Evolutionary conservation across 306 rosid genomes (phyloP).

Genomic region (Castanea mollissima): DNA sequence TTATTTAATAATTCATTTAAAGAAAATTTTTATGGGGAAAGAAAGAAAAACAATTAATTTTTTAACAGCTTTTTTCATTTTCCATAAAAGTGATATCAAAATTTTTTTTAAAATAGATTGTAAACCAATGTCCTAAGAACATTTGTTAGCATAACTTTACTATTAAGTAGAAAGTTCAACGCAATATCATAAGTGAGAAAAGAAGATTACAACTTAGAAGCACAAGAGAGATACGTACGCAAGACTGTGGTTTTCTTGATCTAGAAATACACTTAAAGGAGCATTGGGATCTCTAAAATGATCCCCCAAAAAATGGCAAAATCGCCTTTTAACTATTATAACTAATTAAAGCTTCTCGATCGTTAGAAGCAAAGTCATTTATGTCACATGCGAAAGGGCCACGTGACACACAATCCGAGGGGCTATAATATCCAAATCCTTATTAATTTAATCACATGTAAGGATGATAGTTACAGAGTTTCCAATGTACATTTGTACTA

Average conservation of each 20-base stretch:
- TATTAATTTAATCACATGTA: slow-evolving; percentile 30
- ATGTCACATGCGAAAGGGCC: slow-evolving; percentile 53
- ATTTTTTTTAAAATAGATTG: too few species aligned
- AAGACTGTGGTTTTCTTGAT: slow-evolving; percentile 32
- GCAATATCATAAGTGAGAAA: background rate
- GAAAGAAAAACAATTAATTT: too few species aligned
- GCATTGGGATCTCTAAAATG: slow-evolving; percentile 44
- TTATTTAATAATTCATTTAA: too few species aligned
- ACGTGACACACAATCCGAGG: slow-evolving; percentile 36
- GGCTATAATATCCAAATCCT: slow-evolving; percentile 26
- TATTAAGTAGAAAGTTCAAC: background rate
- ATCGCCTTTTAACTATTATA: slow-evolving; percentile 23
- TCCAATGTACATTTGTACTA: slow-evolving; percentile 36
- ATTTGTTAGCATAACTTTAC: background rate
- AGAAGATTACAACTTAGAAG: slow-evolving; percentile 10
- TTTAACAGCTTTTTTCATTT: too few species aligned
- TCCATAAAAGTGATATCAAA: too few species aligned
- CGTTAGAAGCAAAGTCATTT: slow-evolving; percentile 42
- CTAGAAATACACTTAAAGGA: slow-evolving; percentile 51
- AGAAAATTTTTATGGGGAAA: too few species aligned
- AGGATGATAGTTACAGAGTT: slow-evolving; percentile 18
- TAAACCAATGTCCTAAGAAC: too few species aligned
- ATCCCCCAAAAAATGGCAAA: slow-evolving; percentile 40
- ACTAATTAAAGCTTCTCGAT: background rate
- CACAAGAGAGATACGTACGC: slow-evolving; percentile 17